Evolutionary conservation across 768 basidiomycete genomes (phyloP).

Genomic region (Calocybe cyanea): DNA sequence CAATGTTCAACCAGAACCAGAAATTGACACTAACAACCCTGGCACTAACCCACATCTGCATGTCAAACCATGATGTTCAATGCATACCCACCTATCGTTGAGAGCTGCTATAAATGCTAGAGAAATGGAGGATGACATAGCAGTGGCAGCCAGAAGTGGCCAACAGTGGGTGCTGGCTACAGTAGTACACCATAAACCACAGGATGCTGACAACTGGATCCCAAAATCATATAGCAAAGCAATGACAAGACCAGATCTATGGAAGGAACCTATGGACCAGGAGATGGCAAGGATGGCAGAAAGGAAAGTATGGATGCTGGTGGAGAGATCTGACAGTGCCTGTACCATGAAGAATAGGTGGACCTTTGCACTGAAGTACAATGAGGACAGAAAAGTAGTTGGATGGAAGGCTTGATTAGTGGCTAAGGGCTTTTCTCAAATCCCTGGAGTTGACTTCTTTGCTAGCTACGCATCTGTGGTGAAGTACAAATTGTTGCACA

Average conservation of each 20-base stretch:
- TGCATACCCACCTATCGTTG: background rate
- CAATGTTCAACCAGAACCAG: no score
- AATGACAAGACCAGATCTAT: background rate
- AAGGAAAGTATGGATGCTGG: constrained; percentile 6
- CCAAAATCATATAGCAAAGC: background rate
- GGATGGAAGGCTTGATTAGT: background rate
- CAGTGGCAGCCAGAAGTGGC: background rate
- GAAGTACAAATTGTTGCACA: constrained; percentile 6
- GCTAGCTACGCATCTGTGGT: constrained; percentile 11
- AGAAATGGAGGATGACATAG: background rate
- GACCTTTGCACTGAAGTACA: background rate
- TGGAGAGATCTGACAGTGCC: background rate
- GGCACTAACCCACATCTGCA: no score
- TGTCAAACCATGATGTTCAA: background rate
- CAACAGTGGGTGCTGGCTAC: background rate
- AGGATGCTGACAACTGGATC: background rate
- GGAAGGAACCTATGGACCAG: background rate
- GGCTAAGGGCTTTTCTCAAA: background rate
- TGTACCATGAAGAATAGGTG: background rate
- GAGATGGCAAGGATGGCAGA: background rate
- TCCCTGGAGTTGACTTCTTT: constrained; percentile 25
- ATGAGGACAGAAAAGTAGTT: background rate
- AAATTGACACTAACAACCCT: no score
- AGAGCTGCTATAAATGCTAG: background rate
- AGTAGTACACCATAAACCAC: background rate